Percentiles rank a stretch among this genome's conserved stretches.
Evolutionary conservation across 441 rosid genomes (phyloP).

Genomic region (Erysimum cheiri): DNA sequence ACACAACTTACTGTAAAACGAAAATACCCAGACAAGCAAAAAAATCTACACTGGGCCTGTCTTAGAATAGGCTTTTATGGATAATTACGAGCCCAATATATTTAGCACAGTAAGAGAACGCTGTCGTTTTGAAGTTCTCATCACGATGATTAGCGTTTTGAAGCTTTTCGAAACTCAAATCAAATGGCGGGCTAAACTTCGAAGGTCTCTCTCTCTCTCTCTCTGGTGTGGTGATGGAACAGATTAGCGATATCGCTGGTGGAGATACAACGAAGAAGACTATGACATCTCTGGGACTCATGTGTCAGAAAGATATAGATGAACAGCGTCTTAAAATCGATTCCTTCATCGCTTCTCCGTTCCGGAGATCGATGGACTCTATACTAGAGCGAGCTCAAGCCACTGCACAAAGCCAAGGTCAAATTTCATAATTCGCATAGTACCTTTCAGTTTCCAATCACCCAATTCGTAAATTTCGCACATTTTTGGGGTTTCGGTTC

Average conservation of each 20-base stretch:
- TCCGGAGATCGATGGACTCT: conserved; percentile 52
- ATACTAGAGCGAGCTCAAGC: conserved; percentile 53
- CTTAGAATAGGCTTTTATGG: not conserved
- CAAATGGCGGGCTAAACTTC: conserved; percentile 49
- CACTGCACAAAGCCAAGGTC: conserved; percentile 64
- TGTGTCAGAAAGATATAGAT: conserved; percentile 51
- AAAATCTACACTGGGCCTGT: not conserved
- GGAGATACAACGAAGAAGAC: conserved; percentile 45
- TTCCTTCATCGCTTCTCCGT: conserved; percentile 55
- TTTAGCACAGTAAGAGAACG: not conserved
- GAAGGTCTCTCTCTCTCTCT: conserved; percentile 19
- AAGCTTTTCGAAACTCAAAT: conserved; percentile 39
- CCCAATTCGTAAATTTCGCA: not conserved
- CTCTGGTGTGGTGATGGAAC: conserved; percentile 38
- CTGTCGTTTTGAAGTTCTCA: not conserved
- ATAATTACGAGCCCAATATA: not conserved
- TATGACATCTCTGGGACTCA: conserved; percentile 66
- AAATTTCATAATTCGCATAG: not conserved
- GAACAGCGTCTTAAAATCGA: conserved; percentile 55
- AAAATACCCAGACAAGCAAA: no score
- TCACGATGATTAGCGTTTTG: not conserved
- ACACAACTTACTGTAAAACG: no score
- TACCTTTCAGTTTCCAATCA: not conserved
- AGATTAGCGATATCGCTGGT: conserved; percentile 31
- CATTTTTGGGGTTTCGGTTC: conserved; percentile 12